Base-by-base conservation (phyloP, 176 grass and related monocot species). In the Eremochloa ophiuroides region DNA sequence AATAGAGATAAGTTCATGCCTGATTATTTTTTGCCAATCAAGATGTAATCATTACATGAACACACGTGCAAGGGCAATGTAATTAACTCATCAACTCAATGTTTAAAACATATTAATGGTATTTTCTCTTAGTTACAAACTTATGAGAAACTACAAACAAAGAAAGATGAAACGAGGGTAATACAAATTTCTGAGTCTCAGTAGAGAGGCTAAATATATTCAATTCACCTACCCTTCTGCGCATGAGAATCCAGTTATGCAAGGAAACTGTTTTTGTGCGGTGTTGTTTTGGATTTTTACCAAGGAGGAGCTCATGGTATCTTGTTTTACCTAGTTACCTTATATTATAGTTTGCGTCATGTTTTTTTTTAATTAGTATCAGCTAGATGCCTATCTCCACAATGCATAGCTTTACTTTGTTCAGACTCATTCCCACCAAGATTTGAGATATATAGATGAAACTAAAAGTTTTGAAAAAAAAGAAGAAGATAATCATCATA, bases 1-100 rank as follows among this genome's bases (percentile, higher is more conserved):
- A 84, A 79, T 12, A 62, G n/a, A n/a, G n/a, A n/a, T n/a, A n/a
- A 51, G 27, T 53, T 2, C 41, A 55, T 73, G 28, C 11, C 68
- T 39, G 31, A 51, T 51, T 23, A 47, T 28, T 78, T 64, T 58
- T 8, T 17, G 37, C n/a, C 48, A 62, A 4, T 68, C 50, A 62
- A 74, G 46, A 7, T 40, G 15, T 37, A 26, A 69, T 60, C 28
- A 48, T 35, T 73, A 34, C 6, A 75, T 55, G 81, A 50, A 50
- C 75, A 74, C 80, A 84, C 60, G 46, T 80, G 76, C 69, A 84
- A 62, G 41, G 37, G 77, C 35, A 55, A 85, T 62, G 61, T 62
- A 62, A 62, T 69, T 62, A 38, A 74, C 27, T 20, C 46, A 64
- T n/a, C 16, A 31, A 66, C 67, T 44, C 8, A 70, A 48, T 82